Evolutionary conservation across 148 eudicot genomes (phyloP), one percentile per base, ranked within the genome.

Genomic region (Gaultheria prostrata): DNA sequence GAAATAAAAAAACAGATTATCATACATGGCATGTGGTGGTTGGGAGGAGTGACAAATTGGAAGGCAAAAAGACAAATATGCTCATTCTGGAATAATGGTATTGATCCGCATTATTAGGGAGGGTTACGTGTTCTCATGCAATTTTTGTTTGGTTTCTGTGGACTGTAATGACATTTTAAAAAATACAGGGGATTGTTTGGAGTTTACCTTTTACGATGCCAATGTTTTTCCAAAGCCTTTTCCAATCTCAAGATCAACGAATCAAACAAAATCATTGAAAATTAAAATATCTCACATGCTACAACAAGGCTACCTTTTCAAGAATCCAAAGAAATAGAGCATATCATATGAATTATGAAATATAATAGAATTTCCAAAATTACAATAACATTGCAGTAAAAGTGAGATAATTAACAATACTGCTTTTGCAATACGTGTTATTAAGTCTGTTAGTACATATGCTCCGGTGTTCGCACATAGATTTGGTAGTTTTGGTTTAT

Each of bases 91-190:
- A 67, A 30, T 67, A 12, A 67, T 67, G 72, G 18, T 30, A 28
- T 30, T 67, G 39, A 67, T 67, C 72, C 72, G 72, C 39, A 30
- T 28, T 67, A 4, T 17, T 67, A 67, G 72, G 72, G 72, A 67
- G 72, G 72, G 72, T 67, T 67, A 67, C 72, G 39, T 67, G 30
- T 67, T 67, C 72, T 30, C 72, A 30, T 67, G 72, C 72, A 67
- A 67, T 28, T 67, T 67, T 67, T 67, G 28, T 67, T 67, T 67
- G 4, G 72, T 67, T 67, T 30, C 15, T 67, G 33, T 67, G 72
- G 72, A 67, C 72, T 67, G 72, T 28, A 12, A 12, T 67, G 72
- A 13, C 72, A 67, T 28, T 67, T 20, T 26, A 65, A 13, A 9
- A 67, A 67, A 28, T 67, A 63, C 13, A 67, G 39, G 30, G 39